These are phyloP conservation scores for Chlorella ohadii DNA, from an alignment of 139 green algal species.

Conservation along the genomic window DNA sequence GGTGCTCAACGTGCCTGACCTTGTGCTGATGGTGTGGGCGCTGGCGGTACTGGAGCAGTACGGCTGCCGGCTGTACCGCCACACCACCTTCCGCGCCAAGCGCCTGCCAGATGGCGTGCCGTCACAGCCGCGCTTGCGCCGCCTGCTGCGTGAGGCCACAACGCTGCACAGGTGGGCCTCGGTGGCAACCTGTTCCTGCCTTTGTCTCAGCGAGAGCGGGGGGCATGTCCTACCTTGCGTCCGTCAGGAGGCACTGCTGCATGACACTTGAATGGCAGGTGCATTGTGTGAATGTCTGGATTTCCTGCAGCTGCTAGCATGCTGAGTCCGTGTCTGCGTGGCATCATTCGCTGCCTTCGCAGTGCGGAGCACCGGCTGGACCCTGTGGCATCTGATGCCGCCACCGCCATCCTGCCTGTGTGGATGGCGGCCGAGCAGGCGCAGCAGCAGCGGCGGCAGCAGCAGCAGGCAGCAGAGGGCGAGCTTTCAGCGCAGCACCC, in stretches of 20 bases:
- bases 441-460: neutral
- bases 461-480: neutral
- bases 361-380: slow-evolving; percentile 13
- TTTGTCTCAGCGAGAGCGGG: too few species aligned
- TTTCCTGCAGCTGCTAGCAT: too few species aligned
- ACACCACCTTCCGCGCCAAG: slow-evolving; percentile 7
- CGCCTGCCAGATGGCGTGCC: slow-evolving; percentile 29
- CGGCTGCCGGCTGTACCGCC: slow-evolving; percentile 20
- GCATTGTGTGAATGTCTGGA: too few species aligned
- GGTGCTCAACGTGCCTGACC: slow-evolving; percentile 22
- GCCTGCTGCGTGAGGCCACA: slow-evolving; percentile 43
- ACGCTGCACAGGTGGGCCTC: neutral
- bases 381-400: neutral
- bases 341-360: too few species aligned
- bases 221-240: too few species aligned
- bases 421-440: neutral
- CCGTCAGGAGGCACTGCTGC: too few species aligned
- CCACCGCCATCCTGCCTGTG: slow-evolving; percentile 21
- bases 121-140: slow-evolving; percentile 11
- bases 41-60: slow-evolving; percentile 46
- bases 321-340: too few species aligned
- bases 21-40: slow-evolving; percentile 43
- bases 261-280: too few species aligned
- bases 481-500: too few species aligned
- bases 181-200: too few species aligned